Conservation (phyloP, 371 early-diverging fungal genomes). For the Rhizopus arrhizus region DNA sequence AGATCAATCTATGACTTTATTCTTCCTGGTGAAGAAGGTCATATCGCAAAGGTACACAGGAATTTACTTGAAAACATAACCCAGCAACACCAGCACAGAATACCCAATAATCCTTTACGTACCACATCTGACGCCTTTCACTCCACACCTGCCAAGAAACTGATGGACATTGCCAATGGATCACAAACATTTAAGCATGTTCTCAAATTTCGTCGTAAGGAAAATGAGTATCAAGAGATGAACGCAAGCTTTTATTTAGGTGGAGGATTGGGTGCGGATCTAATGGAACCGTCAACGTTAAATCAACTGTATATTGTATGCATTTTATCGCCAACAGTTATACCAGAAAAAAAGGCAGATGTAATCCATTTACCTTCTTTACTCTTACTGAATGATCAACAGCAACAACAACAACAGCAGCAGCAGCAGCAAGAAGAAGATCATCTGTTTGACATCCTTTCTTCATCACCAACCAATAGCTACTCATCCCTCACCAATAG, state of each 20-base stretch:
- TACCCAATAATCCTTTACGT: slow-evolving; percentile 8
- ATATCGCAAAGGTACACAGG: slow-evolving; percentile 16
- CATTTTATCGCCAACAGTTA: slow-evolving; percentile 1
- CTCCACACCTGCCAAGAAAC: not conserved
- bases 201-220: slow-evolving; percentile 10
- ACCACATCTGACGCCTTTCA: slow-evolving; percentile 20
- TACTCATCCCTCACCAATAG: not conserved
- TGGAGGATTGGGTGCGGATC: slow-evolving; percentile 29
- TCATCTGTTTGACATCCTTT: not conserved
- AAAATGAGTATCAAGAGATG: slow-evolving; percentile 10
- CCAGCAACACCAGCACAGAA: slow-evolving; percentile 7
- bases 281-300: slow-evolving; percentile 8
- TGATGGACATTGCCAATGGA: slow-evolving; percentile 27
- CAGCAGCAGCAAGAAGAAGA: not conserved
- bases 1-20: slow-evolving; percentile 31
- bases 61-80: slow-evolving; percentile 20
- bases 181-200: slow-evolving; percentile 25
- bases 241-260: slow-evolving; percentile 25
- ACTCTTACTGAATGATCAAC: too few species aligned
- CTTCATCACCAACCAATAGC: not conserved
- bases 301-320: slow-evolving; percentile 26
- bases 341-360: not conserved
- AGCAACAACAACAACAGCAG: too few species aligned
- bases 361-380: not conserved
- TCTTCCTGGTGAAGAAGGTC: slow-evolving; percentile 12